These are phyloP conservation scores for Suhomyces bokatorum DNA, from an alignment of 1,139 yeast species.

Conservation along the genomic window DNA sequence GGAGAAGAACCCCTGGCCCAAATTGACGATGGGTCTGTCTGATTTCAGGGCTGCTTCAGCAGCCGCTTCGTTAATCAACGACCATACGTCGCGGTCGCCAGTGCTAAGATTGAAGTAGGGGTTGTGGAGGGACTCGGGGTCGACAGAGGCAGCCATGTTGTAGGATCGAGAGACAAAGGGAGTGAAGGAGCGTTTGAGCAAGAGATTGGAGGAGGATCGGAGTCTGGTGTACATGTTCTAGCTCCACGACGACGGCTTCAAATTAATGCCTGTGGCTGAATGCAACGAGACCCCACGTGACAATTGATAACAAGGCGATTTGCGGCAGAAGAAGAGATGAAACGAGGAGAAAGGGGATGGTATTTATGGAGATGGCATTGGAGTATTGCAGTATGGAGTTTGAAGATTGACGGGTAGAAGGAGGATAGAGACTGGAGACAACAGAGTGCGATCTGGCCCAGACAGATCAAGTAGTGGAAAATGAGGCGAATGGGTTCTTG, in stretches of 20 bases:
- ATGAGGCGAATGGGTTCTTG: no score
- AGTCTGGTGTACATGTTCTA: neutral
- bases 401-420: no score
- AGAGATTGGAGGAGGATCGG: neutral
- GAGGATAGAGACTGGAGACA: no score
- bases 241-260: neutral
- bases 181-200: neutral
- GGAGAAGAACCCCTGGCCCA: constrained; percentile 97
- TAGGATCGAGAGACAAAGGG: neutral
- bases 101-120: constrained; percentile 59
- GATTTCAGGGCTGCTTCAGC: constrained; percentile 68
- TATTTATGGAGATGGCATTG: neutral
- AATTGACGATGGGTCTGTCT: constrained; percentile 74
- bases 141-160: neutral
- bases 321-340: no score
- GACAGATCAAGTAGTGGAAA: no score
- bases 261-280: constrained; percentile 8
- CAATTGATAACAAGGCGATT: neutral
- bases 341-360: no score
- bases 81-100: constrained; percentile 87
- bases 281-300: constrained; percentile 5
- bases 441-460: no score
- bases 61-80: constrained; percentile 91
- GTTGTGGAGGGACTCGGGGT: constrained; percentile 43
- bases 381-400: no score